Evolutionary conservation across 2,329 filamentous ascomycete species (phyloP), one percentile per base, ranked within the genome.

Genomic region (Colletotrichum acutatum): DNA sequence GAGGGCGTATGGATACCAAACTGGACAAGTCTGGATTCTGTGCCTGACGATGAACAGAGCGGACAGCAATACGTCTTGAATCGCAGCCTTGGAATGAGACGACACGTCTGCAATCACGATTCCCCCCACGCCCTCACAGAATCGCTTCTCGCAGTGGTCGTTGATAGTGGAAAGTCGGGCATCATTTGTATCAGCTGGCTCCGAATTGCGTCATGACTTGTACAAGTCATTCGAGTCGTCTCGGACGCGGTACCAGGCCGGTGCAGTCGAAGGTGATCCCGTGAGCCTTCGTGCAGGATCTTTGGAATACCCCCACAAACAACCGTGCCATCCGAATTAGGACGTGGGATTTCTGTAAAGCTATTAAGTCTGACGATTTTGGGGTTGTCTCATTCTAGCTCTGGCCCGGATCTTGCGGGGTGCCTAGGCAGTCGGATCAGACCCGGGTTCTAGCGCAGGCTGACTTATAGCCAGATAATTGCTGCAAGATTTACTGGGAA

Each of bases 251-350:
- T 26, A 68, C 65, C 37, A 26, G 57, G 42, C 37, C 59, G 56
- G 59, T 59, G 53, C 58, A 49, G 52, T 49, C 26, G 34, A 52
- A 24, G 9, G 65, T 65, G 66, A 61, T 63, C 70, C 60, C 70
- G 70, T 72, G 66, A 72, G 54, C 66, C 19, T 14, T 54, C 32
- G 19, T 70, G 60, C 70, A 72, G 61, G 49, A 32, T 53, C 49
- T 60, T 54, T 59, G 46, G 46, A 32, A 37, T 59, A 53, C 69
- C 58, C 65, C 69, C 69, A 68, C 65, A 72, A 68, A 68, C 66
- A 70, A 65, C 70, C 70, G 70, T 72, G 60, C 66, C 70, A 65
- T 72, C 70, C 70, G 66, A 49, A 53, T 53, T 19, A 19, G n/a
- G 26, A 54, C 28, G 52, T 63, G 65, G 28, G 52, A 63, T 46